A percentile compares a stretch with the other conserved stretches of the same genome.
Evolutionary conservation across 2,329 filamentous ascomycete species (phyloP).

Genomic region (Paraconiothyrium brasiliense): DNA sequence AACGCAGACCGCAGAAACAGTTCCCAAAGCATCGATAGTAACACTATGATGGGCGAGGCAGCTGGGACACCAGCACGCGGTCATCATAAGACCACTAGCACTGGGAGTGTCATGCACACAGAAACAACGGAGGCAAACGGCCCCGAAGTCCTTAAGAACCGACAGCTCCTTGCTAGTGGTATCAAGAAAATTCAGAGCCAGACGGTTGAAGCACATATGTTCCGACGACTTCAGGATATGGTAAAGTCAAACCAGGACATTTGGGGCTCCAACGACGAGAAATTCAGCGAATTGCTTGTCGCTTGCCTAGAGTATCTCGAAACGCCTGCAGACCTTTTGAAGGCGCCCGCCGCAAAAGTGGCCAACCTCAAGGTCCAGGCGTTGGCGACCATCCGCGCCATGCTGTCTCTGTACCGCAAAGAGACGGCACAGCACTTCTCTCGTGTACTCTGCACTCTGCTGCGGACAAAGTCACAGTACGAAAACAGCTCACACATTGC

Average conservation of each 20-base stretch:
- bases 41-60: conserved; percentile 39
- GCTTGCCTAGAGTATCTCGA: conserved; percentile 78
- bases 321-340: conserved; percentile 58
- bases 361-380: conserved; percentile 79
- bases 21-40: conserved; percentile 36
- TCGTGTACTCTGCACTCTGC: conserved; percentile 72
- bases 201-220: conserved; percentile 81
- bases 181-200: conserved; percentile 76
- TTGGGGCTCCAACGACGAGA: conserved; percentile 73
- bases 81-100: conserved; percentile 51
- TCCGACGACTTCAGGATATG: conserved; percentile 79
- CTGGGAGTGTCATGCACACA: conserved; percentile 45
- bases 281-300: conserved; percentile 72
- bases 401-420: conserved; percentile 73
- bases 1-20: conserved; percentile 46
- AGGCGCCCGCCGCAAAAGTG: conserved; percentile 69
- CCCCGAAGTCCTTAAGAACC: conserved; percentile 55
- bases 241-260: conserved; percentile 71
- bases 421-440: conserved; percentile 74
- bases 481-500: conserved; percentile 77
- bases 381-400: conserved; percentile 75
- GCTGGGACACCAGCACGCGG: conserved; percentile 38
- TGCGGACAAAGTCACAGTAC: conserved; percentile 71
- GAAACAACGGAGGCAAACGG: conserved; percentile 44
- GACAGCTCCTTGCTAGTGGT: conserved; percentile 74